phyloP scores from a whole-genome alignment of 352 stramenopile genomes.

The Phytophthora pini region DNA sequence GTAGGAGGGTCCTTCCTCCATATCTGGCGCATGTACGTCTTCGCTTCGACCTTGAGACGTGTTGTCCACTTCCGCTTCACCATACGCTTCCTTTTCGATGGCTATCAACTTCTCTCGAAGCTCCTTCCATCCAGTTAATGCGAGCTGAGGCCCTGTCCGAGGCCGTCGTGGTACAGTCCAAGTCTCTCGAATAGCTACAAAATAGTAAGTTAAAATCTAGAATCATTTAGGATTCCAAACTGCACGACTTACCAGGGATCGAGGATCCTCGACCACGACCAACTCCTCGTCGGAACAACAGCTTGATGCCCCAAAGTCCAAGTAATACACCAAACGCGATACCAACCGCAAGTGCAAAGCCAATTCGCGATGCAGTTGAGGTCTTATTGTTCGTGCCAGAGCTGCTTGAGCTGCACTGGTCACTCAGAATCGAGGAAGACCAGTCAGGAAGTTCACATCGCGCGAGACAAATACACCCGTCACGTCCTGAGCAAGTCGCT shows the following conservation, averaged over 20 bases:
- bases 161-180: constrained; percentile 21
- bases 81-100: constrained; percentile 26
- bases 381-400: not conserved
- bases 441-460: constrained; percentile 33
- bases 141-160: constrained; percentile 37
- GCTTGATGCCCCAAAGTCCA: constrained; percentile 27
- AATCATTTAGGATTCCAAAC: not conserved
- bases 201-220: not conserved
- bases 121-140: constrained; percentile 54
- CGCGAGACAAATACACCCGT: constrained; percentile 39
- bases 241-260: constrained; percentile 14
- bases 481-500: constrained; percentile 23
- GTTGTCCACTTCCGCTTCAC: constrained; percentile 2
- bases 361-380: constrained; percentile 24
- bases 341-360: constrained; percentile 26
- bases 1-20: constrained; percentile 49
- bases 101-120: constrained; percentile 62
- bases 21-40: constrained; percentile 10
- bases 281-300: constrained; percentile 13
- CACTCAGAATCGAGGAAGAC: constrained; percentile 26
- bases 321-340: constrained; percentile 26
- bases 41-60: constrained; percentile 1
- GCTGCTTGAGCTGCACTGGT: constrained; percentile 23
- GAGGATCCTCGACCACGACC: constrained; percentile 16
- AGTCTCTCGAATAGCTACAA: constrained; percentile 22